Percentiles rank a stretch among this genome's conserved stretches.
phyloP scores from a whole-genome alignment of 139 green algal genomes.

The Coccomyxa sp. region DNA sequence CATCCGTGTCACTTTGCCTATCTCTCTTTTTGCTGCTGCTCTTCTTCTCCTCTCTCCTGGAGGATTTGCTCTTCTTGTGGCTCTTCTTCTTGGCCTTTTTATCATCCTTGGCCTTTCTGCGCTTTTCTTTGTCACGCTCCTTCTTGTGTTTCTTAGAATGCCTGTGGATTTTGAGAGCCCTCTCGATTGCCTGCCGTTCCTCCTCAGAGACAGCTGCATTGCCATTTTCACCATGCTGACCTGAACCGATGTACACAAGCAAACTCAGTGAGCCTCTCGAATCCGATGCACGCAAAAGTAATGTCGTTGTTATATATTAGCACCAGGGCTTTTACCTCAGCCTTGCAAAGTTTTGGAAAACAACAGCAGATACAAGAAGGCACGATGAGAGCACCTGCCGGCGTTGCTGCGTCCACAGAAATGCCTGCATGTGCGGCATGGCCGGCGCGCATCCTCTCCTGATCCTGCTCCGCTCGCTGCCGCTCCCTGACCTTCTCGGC shows the following conservation, averaged over 20 bases:
- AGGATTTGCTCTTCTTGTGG: conserved; percentile 7
- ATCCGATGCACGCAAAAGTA: background rate
- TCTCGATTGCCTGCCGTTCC: background rate
- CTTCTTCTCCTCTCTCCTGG: too few species aligned
- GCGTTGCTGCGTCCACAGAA: too few species aligned
- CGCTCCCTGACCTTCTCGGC: too few species aligned
- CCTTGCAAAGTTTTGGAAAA: background rate
- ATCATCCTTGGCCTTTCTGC: conserved; percentile 5
- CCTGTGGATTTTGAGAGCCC: background rate
- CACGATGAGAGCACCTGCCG: too few species aligned
- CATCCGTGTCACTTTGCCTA: too few species aligned
- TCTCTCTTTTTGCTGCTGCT: too few species aligned
- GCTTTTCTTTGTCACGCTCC: conserved; percentile 29
- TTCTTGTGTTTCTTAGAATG: conserved; percentile 2
- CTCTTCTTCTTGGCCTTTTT: conserved; percentile 20
- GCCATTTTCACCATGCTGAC: background rate
- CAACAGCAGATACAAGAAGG: background rate
- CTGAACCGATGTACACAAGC: too few species aligned
- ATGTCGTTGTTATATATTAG: background rate
- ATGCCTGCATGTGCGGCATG: too few species aligned
- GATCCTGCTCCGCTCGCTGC: too few species aligned
- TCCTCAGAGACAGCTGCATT: background rate
- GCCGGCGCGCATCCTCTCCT: too few species aligned
- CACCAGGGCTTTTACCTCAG: background rate
- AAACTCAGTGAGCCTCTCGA: background rate